Percentiles rank a stretch among this genome's conserved stretches.
phyloP scores from a whole-genome alignment of 1,284 basidiomycete genomes.

The Melampsora larici-populina region DNA sequence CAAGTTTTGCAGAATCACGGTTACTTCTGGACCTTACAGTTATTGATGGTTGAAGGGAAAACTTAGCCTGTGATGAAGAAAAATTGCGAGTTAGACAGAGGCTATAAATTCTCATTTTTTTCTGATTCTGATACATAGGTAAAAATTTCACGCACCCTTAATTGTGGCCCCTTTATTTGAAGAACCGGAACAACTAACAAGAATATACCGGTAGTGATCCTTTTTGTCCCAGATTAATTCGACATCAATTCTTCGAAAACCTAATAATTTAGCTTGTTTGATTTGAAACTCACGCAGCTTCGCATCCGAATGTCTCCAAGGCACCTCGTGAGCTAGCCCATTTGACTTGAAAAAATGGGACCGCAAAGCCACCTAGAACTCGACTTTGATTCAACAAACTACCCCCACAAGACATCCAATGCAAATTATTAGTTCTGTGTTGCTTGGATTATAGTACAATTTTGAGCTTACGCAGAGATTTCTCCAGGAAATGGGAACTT shows the following conservation, averaged over 20 bases:
- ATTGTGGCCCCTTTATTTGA: constrained; percentile 58
- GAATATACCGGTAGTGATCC: constrained; percentile 61
- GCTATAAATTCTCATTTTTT: no score
- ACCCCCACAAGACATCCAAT: constrained; percentile 53
- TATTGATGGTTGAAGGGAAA: no score
- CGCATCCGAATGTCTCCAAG: constrained; percentile 29
- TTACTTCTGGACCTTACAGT: no score
- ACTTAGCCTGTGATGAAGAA: no score
- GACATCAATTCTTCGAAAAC: not conserved
- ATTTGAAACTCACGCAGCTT: constrained; percentile 27
- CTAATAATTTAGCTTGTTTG: not conserved
- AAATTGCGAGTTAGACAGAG: no score
- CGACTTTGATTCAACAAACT: constrained; percentile 64
- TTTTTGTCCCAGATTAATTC: constrained; percentile 63
- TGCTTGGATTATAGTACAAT: not conserved
- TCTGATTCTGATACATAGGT: not conserved
- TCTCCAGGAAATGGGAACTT: constrained; percentile 39
- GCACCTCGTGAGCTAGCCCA: constrained; percentile 48
- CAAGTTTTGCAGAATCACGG: no score
- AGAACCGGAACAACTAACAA: constrained; percentile 60
- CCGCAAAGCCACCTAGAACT: constrained; percentile 62
- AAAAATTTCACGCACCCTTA: constrained; percentile 51
- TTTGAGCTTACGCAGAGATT: constrained; percentile 24
- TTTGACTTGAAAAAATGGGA: constrained; percentile 65
- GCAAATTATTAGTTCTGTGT: not conserved